These are phyloP conservation scores for Dacryopinax spathularia DNA, from an alignment of 768 basidiomycete genomes.

Conservation along the genomic window DNA sequence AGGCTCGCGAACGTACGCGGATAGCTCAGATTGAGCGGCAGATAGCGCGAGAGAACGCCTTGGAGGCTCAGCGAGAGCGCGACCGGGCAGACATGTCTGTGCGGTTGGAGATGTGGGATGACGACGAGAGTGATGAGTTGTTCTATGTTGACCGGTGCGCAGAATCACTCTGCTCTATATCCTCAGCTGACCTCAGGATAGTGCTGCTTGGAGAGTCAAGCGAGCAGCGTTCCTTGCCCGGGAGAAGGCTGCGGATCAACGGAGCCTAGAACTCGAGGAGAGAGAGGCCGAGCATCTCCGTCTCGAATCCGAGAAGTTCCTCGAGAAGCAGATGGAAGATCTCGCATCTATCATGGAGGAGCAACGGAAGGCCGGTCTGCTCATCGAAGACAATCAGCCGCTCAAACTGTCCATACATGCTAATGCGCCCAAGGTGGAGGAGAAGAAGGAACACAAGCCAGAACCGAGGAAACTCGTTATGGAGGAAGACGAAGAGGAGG, in stretches of 20 bases:
- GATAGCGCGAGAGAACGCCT: conserved; percentile 54
- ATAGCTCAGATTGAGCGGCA: conserved; percentile 64
- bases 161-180: conserved; percentile 3
- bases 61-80: conserved; percentile 63
- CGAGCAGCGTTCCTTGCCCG: conserved; percentile 54
- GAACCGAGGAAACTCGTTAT: conserved; percentile 25
- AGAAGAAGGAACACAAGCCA: conserved; percentile 19
- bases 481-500: conserved; percentile 81
- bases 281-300: conserved; percentile 77
- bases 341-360: conserved; percentile 84
- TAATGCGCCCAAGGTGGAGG: conserved; percentile 34
- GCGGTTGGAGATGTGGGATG: conserved; percentile 77
- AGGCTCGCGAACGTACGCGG: conserved; percentile 71
- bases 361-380: conserved; percentile 77
- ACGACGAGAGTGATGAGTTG: conserved; percentile 80
- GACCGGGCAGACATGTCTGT: conserved; percentile 68
- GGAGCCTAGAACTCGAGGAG: conserved; percentile 68
- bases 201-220: conserved; percentile 73
- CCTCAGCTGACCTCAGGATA: conserved; percentile 17
- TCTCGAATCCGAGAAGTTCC: conserved; percentile 83
- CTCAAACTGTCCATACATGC: conserved; percentile 67
- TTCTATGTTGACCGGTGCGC: conserved; percentile 84
- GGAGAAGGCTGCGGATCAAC: conserved; percentile 73
- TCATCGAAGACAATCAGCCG: conserved; percentile 83
- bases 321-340: conserved; percentile 89